Percentiles rank a stretch among this genome's conserved stretches.
Conservation (phyloP, 352 stramenopile species). For the Globisporangium cederbergense region DNA sequence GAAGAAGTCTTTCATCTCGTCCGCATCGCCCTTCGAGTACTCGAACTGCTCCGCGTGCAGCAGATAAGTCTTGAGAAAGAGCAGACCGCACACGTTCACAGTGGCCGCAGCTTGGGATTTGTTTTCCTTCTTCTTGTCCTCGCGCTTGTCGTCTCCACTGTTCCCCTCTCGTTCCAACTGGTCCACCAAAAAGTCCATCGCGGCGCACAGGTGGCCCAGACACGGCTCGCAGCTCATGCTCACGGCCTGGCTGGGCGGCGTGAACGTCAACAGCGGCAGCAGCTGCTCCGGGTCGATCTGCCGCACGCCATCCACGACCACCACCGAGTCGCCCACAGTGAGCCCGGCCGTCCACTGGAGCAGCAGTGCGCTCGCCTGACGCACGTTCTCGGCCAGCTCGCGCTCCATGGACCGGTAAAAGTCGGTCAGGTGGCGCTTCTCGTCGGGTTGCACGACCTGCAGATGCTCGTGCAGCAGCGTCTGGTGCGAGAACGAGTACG, state of each 20-base stretch:
- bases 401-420: conserved; percentile 52
- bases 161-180: conserved; percentile 30
- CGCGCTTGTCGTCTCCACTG: not conserved
- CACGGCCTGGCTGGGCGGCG: conserved; percentile 41
- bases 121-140: not conserved
- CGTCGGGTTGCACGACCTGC: conserved; percentile 25
- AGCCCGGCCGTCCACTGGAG: conserved; percentile 50
- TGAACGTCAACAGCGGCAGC: conserved; percentile 43
- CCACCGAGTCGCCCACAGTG: conserved; percentile 29
- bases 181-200: conserved; percentile 64
- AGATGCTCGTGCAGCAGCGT: conserved; percentile 64
- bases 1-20: conserved; percentile 43
- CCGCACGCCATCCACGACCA: conserved; percentile 44
- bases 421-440: conserved; percentile 30
- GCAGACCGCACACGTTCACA: conserved; percentile 46
- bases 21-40: conserved; percentile 27
- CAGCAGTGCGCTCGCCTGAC: conserved; percentile 39
- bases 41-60: conserved; percentile 52
- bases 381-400: conserved; percentile 42
- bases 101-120: conserved; percentile 3
- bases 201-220: conserved; percentile 52
- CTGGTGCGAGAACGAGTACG: conserved; percentile 50
- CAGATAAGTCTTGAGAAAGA: conserved; percentile 68
- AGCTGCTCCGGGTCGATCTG: conserved; percentile 60
- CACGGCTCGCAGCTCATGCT: conserved; percentile 44